Evolutionary conservation across 176 grass and related monocot species (phyloP), one percentile per base, ranked within the genome.

Genomic region (Oryza australiensis): DNA sequence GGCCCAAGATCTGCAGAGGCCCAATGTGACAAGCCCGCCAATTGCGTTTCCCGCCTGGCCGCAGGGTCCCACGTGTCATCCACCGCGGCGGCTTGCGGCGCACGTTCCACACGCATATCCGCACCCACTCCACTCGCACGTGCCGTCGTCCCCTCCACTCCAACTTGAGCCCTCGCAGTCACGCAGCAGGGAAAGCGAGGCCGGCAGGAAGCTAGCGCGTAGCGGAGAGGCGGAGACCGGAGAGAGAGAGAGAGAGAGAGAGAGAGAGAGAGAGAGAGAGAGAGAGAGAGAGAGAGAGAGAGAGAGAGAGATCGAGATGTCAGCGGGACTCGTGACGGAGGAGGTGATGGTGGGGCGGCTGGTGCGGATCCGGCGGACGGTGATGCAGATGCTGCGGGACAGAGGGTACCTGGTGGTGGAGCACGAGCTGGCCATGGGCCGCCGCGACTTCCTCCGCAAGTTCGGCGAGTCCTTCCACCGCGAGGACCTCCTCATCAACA

Each of bases 341-440:
- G 95, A 98, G 29, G 88, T 7, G 57, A 28, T 72, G 51, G 66
- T 84, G 67, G 73, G 79, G 72, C 92, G 92, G 72, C 72, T 98
- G 57, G 79, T 76, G 88, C 84, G 95, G 79, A 89, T 98, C 71
- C 86, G 95, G 62, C 74, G 68, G 32, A 98, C 95, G 75, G 95
- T 98, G 88, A 98, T 98, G 95, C 86, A 89, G 88, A 98, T 98
- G 92, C 90, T 98, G 78, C 85, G 86, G 5, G 95, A 98, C 84
- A 76, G 95, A 66, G 88, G 90, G 29, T 98, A 98, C 84, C 81
- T 98, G 81, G 95, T 94, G 84, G 75, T 91, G 76, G 95, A 98
- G 51, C 91, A 80, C 78, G 95, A 98, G 88, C 87, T 98, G 23
- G 73, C 82, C 86, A 82, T 87, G 84, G 77, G 28, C 84, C 92